Conservation (phyloP, 306 rosid species). For the Clitoria ternatea region DNA sequence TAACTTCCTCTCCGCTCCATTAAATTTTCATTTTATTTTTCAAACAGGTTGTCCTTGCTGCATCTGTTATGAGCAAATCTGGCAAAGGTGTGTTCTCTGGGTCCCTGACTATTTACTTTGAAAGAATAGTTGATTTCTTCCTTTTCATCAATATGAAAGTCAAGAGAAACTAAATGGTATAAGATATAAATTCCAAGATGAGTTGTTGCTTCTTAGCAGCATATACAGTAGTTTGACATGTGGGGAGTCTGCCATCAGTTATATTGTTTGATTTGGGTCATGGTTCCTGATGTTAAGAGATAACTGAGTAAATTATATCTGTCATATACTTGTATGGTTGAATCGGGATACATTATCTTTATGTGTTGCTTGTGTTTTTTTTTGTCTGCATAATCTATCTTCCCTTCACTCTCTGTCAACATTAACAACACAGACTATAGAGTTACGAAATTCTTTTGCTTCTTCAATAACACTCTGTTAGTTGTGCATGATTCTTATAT, state of each 20-base stretch:
- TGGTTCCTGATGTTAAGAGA: neutral
- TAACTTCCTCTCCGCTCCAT: neutral
- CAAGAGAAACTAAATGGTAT: neutral
- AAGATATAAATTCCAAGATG: neutral
- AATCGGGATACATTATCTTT: neutral
- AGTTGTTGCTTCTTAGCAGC: neutral
- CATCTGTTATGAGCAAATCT: conserved; percentile 79
- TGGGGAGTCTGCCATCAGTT: neutral
- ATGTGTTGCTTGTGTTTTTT: neutral
- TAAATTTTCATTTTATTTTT: conserved; percentile 16
- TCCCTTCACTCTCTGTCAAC: neutral
- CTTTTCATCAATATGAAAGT: neutral
- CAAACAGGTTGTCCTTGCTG: conserved; percentile 86
- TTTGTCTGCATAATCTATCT: neutral
- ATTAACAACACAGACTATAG: neutral
- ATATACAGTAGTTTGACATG: neutral
- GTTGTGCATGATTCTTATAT: neutral
- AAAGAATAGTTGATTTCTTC: neutral
- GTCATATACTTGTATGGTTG: neutral
- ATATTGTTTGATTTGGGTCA: neutral
- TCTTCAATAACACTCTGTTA: neutral
- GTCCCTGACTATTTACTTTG: neutral
- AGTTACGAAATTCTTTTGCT: neutral
- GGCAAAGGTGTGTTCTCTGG: conserved; percentile 71
- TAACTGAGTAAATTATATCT: neutral